Conservation (phyloP, 306 rosid genomes). For the Prunus davidiana region DNA sequence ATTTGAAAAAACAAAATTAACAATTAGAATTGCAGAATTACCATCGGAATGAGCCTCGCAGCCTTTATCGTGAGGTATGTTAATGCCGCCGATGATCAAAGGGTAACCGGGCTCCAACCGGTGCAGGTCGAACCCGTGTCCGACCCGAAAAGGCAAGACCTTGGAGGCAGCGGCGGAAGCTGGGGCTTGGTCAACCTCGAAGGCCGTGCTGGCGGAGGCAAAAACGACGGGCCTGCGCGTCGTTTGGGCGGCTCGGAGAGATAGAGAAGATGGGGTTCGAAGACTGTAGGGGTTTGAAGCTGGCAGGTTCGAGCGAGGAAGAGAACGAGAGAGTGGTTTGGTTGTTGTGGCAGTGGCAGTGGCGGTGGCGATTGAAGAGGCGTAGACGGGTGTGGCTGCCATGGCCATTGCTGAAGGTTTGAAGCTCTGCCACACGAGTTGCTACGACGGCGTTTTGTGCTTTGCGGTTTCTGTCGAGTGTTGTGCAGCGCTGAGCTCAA, state of each 20-base stretch:
- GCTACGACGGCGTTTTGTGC: neutral
- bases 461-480: neutral
- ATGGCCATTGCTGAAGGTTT: constrained; percentile 22
- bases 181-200: constrained; percentile 28
- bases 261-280: neutral
- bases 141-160: constrained; percentile 77
- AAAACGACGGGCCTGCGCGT: constrained; percentile 19
- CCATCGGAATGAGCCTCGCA: constrained; percentile 99
- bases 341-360: constrained; percentile 8
- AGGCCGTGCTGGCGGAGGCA: constrained; percentile 40
- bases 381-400: constrained; percentile 37
- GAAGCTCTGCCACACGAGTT: neutral
- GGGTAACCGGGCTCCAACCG: constrained; percentile 91
- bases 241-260: constrained; percentile 23
- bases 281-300: neutral
- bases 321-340: constrained; percentile 30
- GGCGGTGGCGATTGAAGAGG: constrained; percentile 28
- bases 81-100: constrained; percentile 87
- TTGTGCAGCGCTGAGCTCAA: neutral
- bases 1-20: neutral
- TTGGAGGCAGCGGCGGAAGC: constrained; percentile 47
- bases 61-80: constrained; percentile 86
- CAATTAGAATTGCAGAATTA: constrained; percentile 15
- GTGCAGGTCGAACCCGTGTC: constrained; percentile 96
- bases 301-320: constrained; percentile 24